These are phyloP conservation scores for Parmales sp. DNA, from an alignment of 108 stramenopile species.

Conservation along the genomic window DNA sequence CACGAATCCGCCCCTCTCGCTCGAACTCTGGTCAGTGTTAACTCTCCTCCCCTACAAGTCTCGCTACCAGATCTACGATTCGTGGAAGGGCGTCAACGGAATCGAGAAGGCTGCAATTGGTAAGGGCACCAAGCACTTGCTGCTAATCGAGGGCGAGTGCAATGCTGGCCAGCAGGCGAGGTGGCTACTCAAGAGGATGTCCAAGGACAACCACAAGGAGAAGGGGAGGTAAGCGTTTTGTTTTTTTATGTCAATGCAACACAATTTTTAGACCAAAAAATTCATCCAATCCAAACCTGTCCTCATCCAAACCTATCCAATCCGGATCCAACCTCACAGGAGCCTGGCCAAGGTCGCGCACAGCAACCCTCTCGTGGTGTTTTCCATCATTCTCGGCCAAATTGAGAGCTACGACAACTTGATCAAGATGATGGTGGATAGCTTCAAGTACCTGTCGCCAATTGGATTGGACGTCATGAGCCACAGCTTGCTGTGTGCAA, in stretches of 20 bases:
- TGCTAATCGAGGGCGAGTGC: conserved; percentile 51
- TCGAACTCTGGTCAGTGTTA: conserved; percentile 55
- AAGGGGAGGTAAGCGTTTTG: too few relatives aligned
- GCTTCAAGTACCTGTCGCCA: conserved; percentile 59
- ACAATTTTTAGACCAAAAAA: neutral
- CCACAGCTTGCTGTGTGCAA: conserved; percentile 56
- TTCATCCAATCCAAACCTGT: too few relatives aligned
- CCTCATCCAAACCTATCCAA: neutral
- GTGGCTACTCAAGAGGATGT: conserved; percentile 69
- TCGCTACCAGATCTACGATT: conserved; percentile 58
- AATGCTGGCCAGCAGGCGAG: conserved; percentile 57
- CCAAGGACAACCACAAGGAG: conserved; percentile 62
- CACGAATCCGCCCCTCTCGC: conserved; percentile 26
- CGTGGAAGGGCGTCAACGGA: conserved; percentile 56
- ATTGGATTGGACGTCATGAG: conserved; percentile 77
- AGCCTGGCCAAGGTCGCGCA: conserved; percentile 70
- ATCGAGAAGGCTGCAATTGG: neutral
- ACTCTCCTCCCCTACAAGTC: conserved; percentile 45
- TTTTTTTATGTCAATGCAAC: neutral
- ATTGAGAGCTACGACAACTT: conserved; percentile 92
- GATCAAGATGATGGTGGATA: conserved; percentile 81
- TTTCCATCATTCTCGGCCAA: conserved; percentile 64
- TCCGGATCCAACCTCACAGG: conserved; percentile 15
- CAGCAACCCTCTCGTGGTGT: conserved; percentile 74
- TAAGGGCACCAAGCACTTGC: conserved; percentile 14